A percentile compares a stretch with the other conserved stretches of the same genome.
These are phyloP conservation scores for carrot (Daucus carota) DNA, from an alignment of 129 eudicot genomes.

Conservation along the genomic window DH1_v3.0 NC_030383.2:64134001-64134500, in stretches of 20 bases:
- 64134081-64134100: neutral
- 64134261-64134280: constrained; percentile 26
- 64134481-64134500: too few species aligned
- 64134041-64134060: constrained; percentile 17
- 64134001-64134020: constrained; percentile 8
- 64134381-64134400: too few species aligned
- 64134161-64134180: constrained; percentile 4
- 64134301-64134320: constrained; percentile 27
- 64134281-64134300: constrained; percentile 6
- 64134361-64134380: too few species aligned
- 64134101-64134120: neutral
- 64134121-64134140: neutral
- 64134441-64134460: too few species aligned
- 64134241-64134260: constrained; percentile 17
- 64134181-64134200: neutral
- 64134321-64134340: neutral
- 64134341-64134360: too few species aligned
- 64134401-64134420: too few species aligned
- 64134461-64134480: too few species aligned
- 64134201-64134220: constrained; percentile 23
- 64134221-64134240: constrained; percentile 18
- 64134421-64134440: too few species aligned
- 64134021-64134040: constrained; percentile 4
- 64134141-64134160: constrained; percentile 7
- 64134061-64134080: constrained; percentile 5